Evolutionary conservation across 2,329 filamentous ascomycete species (phyloP).

Genomic region (Epichloe glyceriae): DNA sequence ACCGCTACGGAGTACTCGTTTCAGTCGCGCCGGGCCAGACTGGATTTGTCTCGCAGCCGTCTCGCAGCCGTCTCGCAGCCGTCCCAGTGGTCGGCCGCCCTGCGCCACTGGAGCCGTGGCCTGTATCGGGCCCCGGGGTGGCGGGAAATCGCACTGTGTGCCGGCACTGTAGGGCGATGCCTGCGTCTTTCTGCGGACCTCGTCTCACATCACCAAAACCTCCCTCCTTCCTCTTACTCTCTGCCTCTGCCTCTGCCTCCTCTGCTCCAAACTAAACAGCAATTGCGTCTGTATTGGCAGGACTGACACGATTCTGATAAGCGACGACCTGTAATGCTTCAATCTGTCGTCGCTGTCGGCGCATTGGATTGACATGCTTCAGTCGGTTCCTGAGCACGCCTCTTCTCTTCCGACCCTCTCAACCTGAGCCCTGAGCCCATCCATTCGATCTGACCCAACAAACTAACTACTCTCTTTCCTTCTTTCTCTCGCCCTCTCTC

Average conservation of each 20-base stretch:
- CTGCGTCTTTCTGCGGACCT: slow-evolving; percentile 5
- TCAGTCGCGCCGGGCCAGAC: neutral
- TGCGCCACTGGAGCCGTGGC: slow-evolving; percentile 3
- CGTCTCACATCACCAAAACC: slow-evolving; percentile 9
- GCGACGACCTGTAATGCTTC: slow-evolving; percentile 18
- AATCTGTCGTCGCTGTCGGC: slow-evolving; percentile 9
- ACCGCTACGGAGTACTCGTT: neutral
- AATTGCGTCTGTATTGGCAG: slow-evolving; percentile 13
- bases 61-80: neutral
- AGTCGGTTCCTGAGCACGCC: slow-evolving; percentile 15
- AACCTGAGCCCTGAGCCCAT: slow-evolving; percentile 8
- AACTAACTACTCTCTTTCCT: slow-evolving; percentile 1
- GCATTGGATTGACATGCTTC: slow-evolving; percentile 16
- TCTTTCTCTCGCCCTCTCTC: neutral
- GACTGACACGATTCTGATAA: slow-evolving; percentile 7
- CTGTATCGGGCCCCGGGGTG: slow-evolving; percentile 4
- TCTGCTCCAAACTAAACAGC: slow-evolving; percentile 10
- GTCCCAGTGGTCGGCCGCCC: neutral
- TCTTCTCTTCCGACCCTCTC: slow-evolving; percentile 9
- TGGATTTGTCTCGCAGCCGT: neutral
- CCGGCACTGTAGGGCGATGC: slow-evolving; percentile 6
- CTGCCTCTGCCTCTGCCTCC: slow-evolving; percentile 3
- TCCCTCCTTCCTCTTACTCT: slow-evolving; percentile 10
- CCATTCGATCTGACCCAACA: slow-evolving; percentile 5
- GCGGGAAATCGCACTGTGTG: slow-evolving; percentile 3